Conservation (phyloP, 2,329 filamentous ascomycete species). For the Aspergillus novofumigatus region DNA sequence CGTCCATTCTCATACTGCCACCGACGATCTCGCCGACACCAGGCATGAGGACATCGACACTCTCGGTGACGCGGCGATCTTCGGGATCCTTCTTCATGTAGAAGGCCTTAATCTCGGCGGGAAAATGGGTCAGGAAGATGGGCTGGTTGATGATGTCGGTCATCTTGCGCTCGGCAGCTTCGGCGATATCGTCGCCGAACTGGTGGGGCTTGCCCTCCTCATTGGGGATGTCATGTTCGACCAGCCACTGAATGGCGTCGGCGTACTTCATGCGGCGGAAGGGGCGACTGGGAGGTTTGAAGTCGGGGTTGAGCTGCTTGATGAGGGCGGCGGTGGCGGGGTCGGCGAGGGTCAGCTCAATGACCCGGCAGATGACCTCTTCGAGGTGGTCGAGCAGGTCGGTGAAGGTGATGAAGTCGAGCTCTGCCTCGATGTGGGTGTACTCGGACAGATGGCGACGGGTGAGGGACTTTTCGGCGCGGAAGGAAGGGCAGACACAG, state of each 20-base stretch:
- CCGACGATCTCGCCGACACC: conserved; percentile 96
- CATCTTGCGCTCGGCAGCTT: conserved; percentile 94
- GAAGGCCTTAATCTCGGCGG: conserved; percentile 95
- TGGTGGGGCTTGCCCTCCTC: conserved; percentile 85
- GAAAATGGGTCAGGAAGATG: conserved; percentile 97
- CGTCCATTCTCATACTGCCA: conserved; percentile 92
- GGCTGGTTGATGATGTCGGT: conserved; percentile 93
- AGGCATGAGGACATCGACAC: conserved; percentile 83
- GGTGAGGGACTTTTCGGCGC: conserved; percentile 92
- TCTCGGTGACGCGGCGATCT: conserved; percentile 84
- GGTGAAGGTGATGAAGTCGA: conserved; percentile 91
- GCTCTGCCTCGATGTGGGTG: conserved; percentile 91
- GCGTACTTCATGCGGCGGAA: conserved; percentile 94
- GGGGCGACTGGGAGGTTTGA: conserved; percentile 73
- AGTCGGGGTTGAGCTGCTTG: conserved; percentile 85
- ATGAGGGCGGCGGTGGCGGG: conserved; percentile 68
- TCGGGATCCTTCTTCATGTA: conserved; percentile 90
- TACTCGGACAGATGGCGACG: conserved; percentile 94
- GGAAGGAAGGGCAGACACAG: conserved; percentile 98
- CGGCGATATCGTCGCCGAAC: conserved; percentile 96
- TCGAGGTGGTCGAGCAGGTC: conserved; percentile 87
- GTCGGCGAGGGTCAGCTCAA: conserved; percentile 72
- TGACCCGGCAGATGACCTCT: conserved; percentile 78
- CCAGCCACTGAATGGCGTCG: conserved; percentile 92
- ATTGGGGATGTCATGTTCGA: conserved; percentile 84